phyloP scores from a whole-genome alignment of 768 basidiomycete genomes.

The Podaxis rugospora region DNA sequence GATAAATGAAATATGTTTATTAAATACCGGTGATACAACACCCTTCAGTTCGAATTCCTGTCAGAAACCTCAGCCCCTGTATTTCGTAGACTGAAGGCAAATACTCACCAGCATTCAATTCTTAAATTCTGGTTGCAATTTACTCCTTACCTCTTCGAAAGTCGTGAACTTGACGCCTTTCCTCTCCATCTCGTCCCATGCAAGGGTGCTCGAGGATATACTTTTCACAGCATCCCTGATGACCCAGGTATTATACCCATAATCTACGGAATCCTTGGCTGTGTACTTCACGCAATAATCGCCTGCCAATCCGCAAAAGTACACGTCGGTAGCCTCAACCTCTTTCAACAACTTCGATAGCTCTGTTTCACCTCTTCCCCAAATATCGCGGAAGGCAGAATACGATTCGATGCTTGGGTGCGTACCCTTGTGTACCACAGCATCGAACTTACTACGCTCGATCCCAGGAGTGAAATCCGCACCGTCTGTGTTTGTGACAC shows the following conservation, averaged over 20 bases:
- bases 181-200: slow-evolving; percentile 32
- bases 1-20: not conserved
- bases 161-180: slow-evolving; percentile 26
- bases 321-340: slow-evolving; percentile 50
- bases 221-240: slow-evolving; percentile 45
- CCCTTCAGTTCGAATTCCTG: not conserved
- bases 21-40: not conserved
- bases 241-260: slow-evolving; percentile 47
- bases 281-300: slow-evolving; percentile 73
- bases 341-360: slow-evolving; percentile 39
- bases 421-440: slow-evolving; percentile 50
- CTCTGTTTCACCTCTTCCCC: slow-evolving; percentile 41
- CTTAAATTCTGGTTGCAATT: not conserved
- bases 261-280: slow-evolving; percentile 48
- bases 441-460: slow-evolving; percentile 32
- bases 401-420: slow-evolving; percentile 68
- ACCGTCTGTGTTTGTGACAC: slow-evolving; percentile 57
- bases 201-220: slow-evolving; percentile 26
- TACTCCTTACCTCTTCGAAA: slow-evolving; percentile 18
- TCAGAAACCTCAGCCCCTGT: not conserved
- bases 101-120: not conserved
- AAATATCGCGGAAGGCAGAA: slow-evolving; percentile 70
- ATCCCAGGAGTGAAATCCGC: slow-evolving; percentile 57
- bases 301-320: slow-evolving; percentile 66
- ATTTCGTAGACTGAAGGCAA: not conserved